Percentiles rank a stretch among this genome's conserved stretches.
Evolutionary conservation across 2,329 filamentous ascomycete species (phyloP).

Genomic region (Penicillium hordei): DNA sequence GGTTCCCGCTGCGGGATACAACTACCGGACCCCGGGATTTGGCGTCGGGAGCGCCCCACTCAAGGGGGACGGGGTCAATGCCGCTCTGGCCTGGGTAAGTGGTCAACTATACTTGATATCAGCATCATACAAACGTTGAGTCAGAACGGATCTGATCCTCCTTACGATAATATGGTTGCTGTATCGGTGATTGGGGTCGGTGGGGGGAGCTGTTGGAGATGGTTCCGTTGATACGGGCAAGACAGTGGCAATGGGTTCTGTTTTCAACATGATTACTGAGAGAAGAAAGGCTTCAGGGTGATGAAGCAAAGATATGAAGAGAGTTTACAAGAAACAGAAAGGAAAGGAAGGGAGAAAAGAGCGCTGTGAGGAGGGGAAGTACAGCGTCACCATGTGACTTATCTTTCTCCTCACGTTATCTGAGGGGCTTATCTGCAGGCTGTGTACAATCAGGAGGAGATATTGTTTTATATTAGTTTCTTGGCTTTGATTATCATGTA

Average conservation of each 20-base stretch:
- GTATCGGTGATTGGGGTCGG: constrained; percentile 25
- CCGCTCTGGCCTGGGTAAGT: constrained; percentile 94
- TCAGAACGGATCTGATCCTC: neutral
- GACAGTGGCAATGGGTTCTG: constrained; percentile 19
- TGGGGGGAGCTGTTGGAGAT: constrained; percentile 22
- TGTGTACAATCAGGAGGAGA: neutral
- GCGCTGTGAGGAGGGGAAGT: neutral
- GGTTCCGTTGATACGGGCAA: constrained; percentile 11
- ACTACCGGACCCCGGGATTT: constrained; percentile 79
- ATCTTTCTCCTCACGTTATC: constrained; percentile 33
- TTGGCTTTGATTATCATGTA: neutral
- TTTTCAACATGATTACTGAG: constrained; percentile 22
- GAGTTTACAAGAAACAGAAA: neutral
- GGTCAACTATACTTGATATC: constrained; percentile 49
- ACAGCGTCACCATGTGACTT: constrained; percentile 28
- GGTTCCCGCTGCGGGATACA: constrained; percentile 55
- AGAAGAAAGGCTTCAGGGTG: neutral
- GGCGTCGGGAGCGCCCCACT: constrained; percentile 81
- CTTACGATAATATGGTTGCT: constrained; percentile 40
- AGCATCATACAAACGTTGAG: constrained; percentile 6
- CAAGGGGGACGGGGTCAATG: constrained; percentile 83
- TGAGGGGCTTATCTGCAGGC: constrained; percentile 11
- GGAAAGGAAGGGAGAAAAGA: neutral
- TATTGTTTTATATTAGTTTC: neutral
- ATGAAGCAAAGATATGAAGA: neutral